Evolutionary conservation across 163 green algal genomes (phyloP), one percentile per base, ranked within the genome.

Genomic region (Scenedesmus sp.): DNA sequence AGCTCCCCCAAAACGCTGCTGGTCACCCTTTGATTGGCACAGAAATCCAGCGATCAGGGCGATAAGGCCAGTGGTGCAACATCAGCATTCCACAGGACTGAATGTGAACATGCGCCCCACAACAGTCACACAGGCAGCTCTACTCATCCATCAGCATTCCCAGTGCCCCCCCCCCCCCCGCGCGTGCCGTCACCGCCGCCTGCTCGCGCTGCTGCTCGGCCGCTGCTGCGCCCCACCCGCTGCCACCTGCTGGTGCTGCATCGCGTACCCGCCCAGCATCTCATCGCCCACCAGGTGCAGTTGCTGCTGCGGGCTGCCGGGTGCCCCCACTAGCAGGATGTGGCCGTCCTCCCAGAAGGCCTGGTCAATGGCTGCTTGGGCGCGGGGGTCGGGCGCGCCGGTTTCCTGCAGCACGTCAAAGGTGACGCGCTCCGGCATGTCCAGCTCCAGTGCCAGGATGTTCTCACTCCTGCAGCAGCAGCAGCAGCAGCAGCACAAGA

Each of bases 391-490:
- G 2, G 42, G 59, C 7, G 10, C 68, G 68, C 7, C 43, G 6
- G 18, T 24, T 0, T 87, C 65, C 2, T n/a, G 76, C 12, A 51
- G 33, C 9, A 85, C 49, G 33, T 85, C 78, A 61, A 85, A 87
- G 4, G 96, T 98, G 56, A 61, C 24, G 7, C 95, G 90, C 92
- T 98, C 95, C 13, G 96, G 97, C 94, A 98, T 93, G 92, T 98
- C 97, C 56, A 98, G 90, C 87, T 97, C 95, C 30, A 98, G 86
- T 43, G 92, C 95, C 30, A 98, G 91, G 68, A 98, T 97, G 92
- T 98, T 97, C 82, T 98, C 96, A 30, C 91, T 93, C 92, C 96
- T 97, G 94, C 96, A 97, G 42, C 68, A 86, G 42, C 46, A 85
- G 26, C 80, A 70, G 80, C 80, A 44, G 80, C 40, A 56, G 18